Evolutionary conservation across 2,329 filamentous ascomycete species (phyloP).

Genomic region (Fusarium marasasianum): DNA sequence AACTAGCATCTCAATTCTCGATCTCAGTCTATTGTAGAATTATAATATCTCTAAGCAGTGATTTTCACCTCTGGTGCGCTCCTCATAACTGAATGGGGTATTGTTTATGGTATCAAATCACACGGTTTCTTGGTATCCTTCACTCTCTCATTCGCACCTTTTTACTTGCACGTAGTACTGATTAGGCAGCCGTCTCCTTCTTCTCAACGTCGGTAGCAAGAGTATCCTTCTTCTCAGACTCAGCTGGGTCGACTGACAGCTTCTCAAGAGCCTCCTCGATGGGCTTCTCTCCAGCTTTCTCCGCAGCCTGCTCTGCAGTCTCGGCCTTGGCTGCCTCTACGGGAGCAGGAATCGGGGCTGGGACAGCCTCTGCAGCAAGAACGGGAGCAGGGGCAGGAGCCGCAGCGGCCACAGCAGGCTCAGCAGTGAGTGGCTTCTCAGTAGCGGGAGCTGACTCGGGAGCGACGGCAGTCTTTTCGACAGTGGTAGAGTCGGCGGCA

Average conservation of each 20-base stretch:
- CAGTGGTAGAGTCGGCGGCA: background rate
- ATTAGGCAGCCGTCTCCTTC: conserved; percentile 18
- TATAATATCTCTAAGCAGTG: conserved; percentile 13
- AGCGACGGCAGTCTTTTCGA: background rate
- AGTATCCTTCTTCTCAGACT: conserved; percentile 13
- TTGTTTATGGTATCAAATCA: conserved; percentile 27
- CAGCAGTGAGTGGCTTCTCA: background rate
- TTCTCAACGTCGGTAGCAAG: conserved; percentile 7
- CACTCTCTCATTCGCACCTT: background rate
- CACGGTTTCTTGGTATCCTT: conserved; percentile 17
- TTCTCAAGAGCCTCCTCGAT: conserved; percentile 29
- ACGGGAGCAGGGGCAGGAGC: background rate
- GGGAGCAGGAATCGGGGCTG: conserved; percentile 16
- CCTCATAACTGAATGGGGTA: conserved; percentile 25
- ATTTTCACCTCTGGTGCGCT: background rate
- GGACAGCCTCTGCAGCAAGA: background rate
- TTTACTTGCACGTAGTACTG: background rate
- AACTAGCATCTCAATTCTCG: conserved; percentile 1
- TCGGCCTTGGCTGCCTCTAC: conserved; percentile 31
- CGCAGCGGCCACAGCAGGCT: background rate
- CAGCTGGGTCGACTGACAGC: conserved; percentile 17
- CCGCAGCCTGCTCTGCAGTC: conserved; percentile 23
- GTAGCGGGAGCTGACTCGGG: background rate
- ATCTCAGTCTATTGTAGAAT: conserved; percentile 19
- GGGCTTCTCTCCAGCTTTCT: conserved; percentile 30